Evolutionary conservation across 768 basidiomycete genomes (phyloP).

Genomic region (Infundibulicybe gibba): DNA sequence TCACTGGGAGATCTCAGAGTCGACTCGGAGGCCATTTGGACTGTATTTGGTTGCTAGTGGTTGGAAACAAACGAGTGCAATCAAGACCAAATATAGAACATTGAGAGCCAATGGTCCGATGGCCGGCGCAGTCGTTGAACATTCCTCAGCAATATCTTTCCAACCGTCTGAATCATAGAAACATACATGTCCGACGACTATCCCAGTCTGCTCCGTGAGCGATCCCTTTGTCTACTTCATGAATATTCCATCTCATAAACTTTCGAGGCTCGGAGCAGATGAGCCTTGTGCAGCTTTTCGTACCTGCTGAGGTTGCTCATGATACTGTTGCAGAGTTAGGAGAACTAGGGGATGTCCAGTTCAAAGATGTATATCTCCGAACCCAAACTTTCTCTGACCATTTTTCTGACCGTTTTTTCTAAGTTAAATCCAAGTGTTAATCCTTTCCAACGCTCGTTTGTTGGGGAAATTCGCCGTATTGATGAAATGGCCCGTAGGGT

Average conservation of each 20-base stretch:
- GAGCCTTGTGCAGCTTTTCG: constrained; percentile 96
- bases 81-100: too few relatives aligned
- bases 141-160: too few relatives aligned
- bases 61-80: too few relatives aligned
- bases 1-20: too few relatives aligned
- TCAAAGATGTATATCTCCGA: constrained; percentile 77
- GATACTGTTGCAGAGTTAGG: constrained; percentile 95
- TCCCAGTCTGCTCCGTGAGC: constrained; percentile 81
- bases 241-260: constrained; percentile 9
- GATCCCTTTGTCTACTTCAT: not conserved
- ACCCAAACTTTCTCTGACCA: not conserved
- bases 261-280: constrained; percentile 88
- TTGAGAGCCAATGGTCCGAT: too few relatives aligned
- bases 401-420: constrained; percentile 4
- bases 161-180: too few relatives aligned
- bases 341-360: constrained; percentile 93
- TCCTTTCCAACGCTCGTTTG: constrained; percentile 97
- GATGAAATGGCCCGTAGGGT: constrained; percentile 96
- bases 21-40: too few relatives aligned
- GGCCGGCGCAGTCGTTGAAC: too few relatives aligned
- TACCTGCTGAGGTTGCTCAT: constrained; percentile 96
- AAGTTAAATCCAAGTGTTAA: constrained; percentile 94
- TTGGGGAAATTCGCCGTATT: constrained; percentile 90
- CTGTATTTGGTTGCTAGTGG: too few relatives aligned
- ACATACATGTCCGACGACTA: constrained; percentile 69